Conservation (phyloP, 805 yeast genomes). For the Candida coleopterorum region DNA sequence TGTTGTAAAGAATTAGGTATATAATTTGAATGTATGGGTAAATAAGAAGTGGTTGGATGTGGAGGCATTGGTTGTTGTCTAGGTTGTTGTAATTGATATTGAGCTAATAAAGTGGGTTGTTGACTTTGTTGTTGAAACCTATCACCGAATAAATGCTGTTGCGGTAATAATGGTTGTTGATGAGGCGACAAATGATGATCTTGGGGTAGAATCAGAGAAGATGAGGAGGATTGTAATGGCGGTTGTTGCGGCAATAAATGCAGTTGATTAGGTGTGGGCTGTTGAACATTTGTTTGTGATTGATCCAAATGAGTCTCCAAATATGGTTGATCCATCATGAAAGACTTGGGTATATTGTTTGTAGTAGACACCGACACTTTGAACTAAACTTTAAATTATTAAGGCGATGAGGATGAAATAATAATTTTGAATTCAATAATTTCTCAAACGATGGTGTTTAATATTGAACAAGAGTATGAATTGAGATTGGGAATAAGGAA, state of each 20-base stretch:
- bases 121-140: slow-evolving; percentile 2
- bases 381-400: not conserved
- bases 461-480: too few species aligned
- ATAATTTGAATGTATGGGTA: slow-evolving; percentile 1
- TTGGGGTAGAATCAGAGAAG: not conserved
- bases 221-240: not conserved
- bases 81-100: slow-evolving; percentile 5
- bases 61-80: slow-evolving; percentile 5
- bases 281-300: slow-evolving; percentile 3
- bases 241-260: not conserved
- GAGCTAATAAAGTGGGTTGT: slow-evolving; percentile 1
- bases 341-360: slow-evolving; percentile 1
- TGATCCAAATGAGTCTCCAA: slow-evolving; percentile 2
- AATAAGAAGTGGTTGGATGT: slow-evolving; percentile 1
- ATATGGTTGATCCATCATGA: slow-evolving; percentile 8
- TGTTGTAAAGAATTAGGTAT: not conserved
- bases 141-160: slow-evolving; percentile 7
- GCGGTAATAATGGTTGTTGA: slow-evolving; percentile 8
- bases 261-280: slow-evolving; percentile 2
- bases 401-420: not conserved
- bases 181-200: slow-evolving; percentile 6
- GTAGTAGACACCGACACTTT: slow-evolving; percentile 6
- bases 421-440: not conserved
- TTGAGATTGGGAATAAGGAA: too few species aligned
- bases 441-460: not conserved